Evolutionary conservation across 78 protist species (phyloP).

Genomic region (Capsaspora owczarzaki): DNA sequence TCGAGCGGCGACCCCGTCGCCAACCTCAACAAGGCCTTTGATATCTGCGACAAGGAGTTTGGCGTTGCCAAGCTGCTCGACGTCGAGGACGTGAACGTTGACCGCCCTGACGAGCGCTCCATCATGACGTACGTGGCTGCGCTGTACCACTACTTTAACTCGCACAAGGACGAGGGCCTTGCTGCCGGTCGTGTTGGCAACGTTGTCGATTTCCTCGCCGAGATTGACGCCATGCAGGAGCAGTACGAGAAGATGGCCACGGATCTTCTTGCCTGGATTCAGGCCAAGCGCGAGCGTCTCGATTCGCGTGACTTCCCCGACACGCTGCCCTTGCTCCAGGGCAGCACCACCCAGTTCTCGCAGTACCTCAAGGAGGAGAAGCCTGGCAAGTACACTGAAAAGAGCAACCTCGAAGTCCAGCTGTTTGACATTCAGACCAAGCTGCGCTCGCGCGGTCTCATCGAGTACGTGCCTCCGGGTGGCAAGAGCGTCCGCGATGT

Average conservation of each 20-base stretch:
- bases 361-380: constrained; percentile 14
- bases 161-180: not conserved
- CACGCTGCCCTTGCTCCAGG: not conserved
- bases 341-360: not conserved
- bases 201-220: not conserved
- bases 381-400: constrained; percentile 26
- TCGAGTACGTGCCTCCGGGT: constrained; percentile 24
- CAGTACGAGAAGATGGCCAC: not conserved
- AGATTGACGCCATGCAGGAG: not conserved
- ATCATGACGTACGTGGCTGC: constrained; percentile 58
- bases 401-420: constrained; percentile 26
- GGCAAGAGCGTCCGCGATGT: constrained; percentile 18
- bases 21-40: not conserved
- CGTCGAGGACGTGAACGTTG: constrained; percentile 2
- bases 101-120: constrained; percentile 56
- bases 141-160: constrained; percentile 33
- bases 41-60: constrained; percentile 15
- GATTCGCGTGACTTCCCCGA: not conserved
- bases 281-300: not conserved
- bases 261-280: not conserved
- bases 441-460: not conserved
- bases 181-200: not conserved
- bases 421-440: constrained; percentile 9
- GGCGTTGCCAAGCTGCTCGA: constrained; percentile 22
- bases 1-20: not conserved